Base-by-base conservation (phyloP, 2,329 filamentous ascomycete genomes). In the Coniochaeta hoffmannii region DNA sequence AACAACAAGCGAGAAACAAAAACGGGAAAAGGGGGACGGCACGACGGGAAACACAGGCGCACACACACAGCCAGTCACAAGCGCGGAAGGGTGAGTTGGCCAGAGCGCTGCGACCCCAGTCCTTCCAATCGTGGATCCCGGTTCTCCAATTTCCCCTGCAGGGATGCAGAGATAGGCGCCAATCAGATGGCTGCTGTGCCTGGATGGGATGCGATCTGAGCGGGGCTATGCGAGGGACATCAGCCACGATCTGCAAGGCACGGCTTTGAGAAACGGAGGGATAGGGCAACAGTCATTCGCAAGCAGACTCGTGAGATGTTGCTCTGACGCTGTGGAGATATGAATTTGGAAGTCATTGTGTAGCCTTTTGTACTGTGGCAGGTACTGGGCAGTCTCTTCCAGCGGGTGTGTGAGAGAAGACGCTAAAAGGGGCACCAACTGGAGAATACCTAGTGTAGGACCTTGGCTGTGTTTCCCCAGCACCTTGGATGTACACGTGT, bases 191-290 rank as follows among this genome's bases (percentile, higher is more conserved):
- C 9, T 17, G 3, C 10, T 26, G 50, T 53, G 4, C 50, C 50
- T 53, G 34, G 14, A 34, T 34, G n/a, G 28, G 50, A 50, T 28
- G 50, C n/a, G 34, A 17, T 53, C 31, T 11, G 50, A 38, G 50
- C 34, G 50, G 50, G 50, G 15, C 32, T 22, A 31, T 31, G 50
- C 50, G 15, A 53, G 34, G 34, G 38, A 38, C 50, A 53, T 28
- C 31, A 53, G 30, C 50, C 31, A 38, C 24, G 30, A 53, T 53
- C 50, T 53, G 50, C 50, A 53, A 30, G 50, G 49, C 17, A 50
- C 49, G 26, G 11, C n/a, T 14, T 14, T 1, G 19, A 50, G 49
- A 34, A 50, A 24, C 28, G 49, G 49, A 50, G 14, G 26, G 49
- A 50, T 31, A 15, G 41, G 36, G 36, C 36, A 41, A 19, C 36